A percentile compares a stretch with the other conserved stretches of the same genome.
phyloP scores from a whole-genome alignment of 495 filamentous ascomycete genomes.

The Annulohypoxylon moriforme region DNA sequence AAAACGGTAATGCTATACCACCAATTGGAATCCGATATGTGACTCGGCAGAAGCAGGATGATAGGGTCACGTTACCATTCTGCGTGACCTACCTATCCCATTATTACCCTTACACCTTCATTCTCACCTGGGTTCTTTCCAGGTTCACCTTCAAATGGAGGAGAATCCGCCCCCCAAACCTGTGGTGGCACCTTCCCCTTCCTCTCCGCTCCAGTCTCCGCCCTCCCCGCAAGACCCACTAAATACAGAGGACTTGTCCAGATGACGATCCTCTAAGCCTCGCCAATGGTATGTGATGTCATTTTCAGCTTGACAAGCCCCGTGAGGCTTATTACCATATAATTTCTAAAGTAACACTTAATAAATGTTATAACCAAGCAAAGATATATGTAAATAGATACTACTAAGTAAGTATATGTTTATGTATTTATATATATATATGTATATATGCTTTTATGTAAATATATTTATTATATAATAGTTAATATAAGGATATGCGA shows the following conservation, averaged over 20 bases:
- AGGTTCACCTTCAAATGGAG: slow-evolving; percentile 36
- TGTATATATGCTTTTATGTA: neutral
- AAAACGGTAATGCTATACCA: slow-evolving; percentile 22
- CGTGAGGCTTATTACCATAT: slow-evolving; percentile 9
- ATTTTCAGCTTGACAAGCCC: slow-evolving; percentile 37
- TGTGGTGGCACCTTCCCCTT: neutral
- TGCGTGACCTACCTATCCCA: slow-evolving; percentile 31
- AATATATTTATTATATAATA: no score
- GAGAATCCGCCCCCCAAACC: slow-evolving; percentile 9
- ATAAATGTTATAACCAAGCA: no score
- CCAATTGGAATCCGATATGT: slow-evolving; percentile 27
- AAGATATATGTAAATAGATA: neutral
- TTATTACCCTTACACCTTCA: neutral
- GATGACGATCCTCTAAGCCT: slow-evolving; percentile 41
- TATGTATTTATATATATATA: neutral
- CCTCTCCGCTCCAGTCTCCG: slow-evolving; percentile 2
- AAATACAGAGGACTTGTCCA: slow-evolving; percentile 30
- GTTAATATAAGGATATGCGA: neutral
- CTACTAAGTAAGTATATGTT: no score
- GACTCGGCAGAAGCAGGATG: slow-evolving; percentile 33
- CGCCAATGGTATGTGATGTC: slow-evolving; percentile 37
- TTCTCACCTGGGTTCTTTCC: slow-evolving; percentile 27
- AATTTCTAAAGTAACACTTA: no score
- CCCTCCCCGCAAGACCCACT: slow-evolving; percentile 38
- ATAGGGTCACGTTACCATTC: slow-evolving; percentile 37